Evolutionary conservation across 306 rosid genomes (phyloP).

Genomic region (Ormosia emarginata): DNA sequence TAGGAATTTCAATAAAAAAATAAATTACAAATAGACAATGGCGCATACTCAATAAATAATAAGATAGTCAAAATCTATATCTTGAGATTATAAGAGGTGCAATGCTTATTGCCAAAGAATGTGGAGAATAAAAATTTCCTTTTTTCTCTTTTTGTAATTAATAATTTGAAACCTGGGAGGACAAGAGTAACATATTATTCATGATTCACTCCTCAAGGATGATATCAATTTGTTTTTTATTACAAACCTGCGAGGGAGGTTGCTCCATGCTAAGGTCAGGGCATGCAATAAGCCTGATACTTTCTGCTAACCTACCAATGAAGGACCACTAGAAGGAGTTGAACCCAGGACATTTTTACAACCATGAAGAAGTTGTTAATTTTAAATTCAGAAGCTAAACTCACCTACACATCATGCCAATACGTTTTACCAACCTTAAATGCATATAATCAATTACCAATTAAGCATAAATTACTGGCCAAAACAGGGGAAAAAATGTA

Average conservation of each 20-base stretch:
- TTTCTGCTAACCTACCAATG: too few relatives aligned
- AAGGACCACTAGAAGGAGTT: too few relatives aligned
- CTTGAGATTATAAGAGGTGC: neutral
- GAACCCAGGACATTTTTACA: neutral
- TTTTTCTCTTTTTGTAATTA: neutral
- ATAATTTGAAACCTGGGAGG: neutral
- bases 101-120: neutral
- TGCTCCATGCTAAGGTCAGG: too few relatives aligned
- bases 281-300: too few relatives aligned
- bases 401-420: neutral
- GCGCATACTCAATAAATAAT: neutral
- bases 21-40: neutral
- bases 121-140: neutral
- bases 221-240: too few relatives aligned
- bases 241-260: too few relatives aligned
- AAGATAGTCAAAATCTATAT: neutral
- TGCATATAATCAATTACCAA: conserved; percentile 11
- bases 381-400: conserved; percentile 5
- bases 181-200: neutral
- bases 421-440: neutral
- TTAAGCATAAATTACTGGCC: neutral
- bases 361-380: neutral
- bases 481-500: neutral
- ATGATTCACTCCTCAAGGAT: neutral
- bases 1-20: neutral